Evolutionary conservation across 2,329 filamentous ascomycete species (phyloP), one percentile per base, ranked within the genome.

Genomic region (Sphaerulina musiva): DNA sequence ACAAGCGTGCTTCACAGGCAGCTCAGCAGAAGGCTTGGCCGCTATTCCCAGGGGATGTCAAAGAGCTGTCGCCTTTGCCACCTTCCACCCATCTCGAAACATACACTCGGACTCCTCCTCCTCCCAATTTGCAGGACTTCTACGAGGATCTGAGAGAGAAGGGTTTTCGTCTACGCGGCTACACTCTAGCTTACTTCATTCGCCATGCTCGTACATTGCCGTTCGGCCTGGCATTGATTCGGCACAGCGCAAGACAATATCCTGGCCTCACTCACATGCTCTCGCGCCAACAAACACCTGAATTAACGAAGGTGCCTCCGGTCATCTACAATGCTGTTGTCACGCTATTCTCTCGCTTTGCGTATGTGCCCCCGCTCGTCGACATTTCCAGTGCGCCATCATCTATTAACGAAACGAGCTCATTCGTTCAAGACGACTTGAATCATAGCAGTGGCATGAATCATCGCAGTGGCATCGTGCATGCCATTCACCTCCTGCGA

Each of bases 21-120:
- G 29, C 39, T 20, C 17, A 17, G 39, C 59, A 14, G 12, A 53
- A 36, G 43, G 7, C 59, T 59, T 57, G 64, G 68, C 43, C 63
- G 53, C 26, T 75, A 11, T 64, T 80, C 1, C 81, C 85, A 5
- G 86, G 86, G 10, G 85, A 87, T 61, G 73, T 73, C 39, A 74
- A 69, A 54, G 81, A 84, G 63, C 72, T 79, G 8, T 69, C 75
- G 42, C 73, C 80, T 4, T 75, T 81, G 17, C 71, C 83, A 17
- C 76, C 80, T 52, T 68, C 87, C 77, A 68, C 78, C 76, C 63
- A 86, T 55, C 78, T 83, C n/a, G 80, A 83, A 51, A 85, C 87
- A 54, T 81, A 80, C 59, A 78, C 81, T 39, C 76, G 81, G n/a
- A 72, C 82, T 42, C 72, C 76, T 11, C 72, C 76, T 11, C 81